Percentiles rank a stretch among this genome's conserved stretches.
phyloP scores from a whole-genome alignment of 495 filamentous ascomycete species.

The Pyronema domesticum region DNA sequence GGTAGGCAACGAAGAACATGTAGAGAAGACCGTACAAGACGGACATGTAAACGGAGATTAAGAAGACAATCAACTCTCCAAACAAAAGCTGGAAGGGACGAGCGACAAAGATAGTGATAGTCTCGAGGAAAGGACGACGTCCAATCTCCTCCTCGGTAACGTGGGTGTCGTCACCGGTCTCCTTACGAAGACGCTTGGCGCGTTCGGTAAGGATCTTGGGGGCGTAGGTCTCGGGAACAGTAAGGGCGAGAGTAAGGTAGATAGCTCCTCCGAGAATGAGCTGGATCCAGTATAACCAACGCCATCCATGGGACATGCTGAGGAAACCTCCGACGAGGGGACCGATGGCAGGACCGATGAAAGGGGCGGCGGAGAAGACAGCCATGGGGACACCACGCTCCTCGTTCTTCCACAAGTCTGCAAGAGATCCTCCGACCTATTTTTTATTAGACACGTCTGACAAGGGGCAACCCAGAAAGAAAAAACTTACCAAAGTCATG shows the following conservation, averaged over 20 bases:
- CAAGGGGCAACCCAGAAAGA: neutral
- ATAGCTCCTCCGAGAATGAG: constrained; percentile 48
- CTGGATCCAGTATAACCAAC: constrained; percentile 76
- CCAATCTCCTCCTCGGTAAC: constrained; percentile 63
- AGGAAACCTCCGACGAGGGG: constrained; percentile 64
- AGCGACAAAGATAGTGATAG: constrained; percentile 46
- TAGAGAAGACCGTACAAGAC: constrained; percentile 62
- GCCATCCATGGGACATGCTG: constrained; percentile 49
- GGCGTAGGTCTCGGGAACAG: constrained; percentile 64
- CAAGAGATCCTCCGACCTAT: constrained; percentile 53
- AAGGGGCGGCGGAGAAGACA: constrained; percentile 64
- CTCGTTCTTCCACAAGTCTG: constrained; percentile 60
- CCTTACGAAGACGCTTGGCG: constrained; percentile 48
- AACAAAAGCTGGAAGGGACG: constrained; percentile 69
- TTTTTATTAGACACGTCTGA: no score
- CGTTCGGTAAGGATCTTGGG: constrained; percentile 48
- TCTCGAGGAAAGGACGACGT: constrained; percentile 42
- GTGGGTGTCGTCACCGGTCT: constrained; percentile 42
- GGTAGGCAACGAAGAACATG: constrained; percentile 66
- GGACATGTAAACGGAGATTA: constrained; percentile 61
- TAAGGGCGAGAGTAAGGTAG: constrained; percentile 58
- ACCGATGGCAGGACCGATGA: constrained; percentile 54
- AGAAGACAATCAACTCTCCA: constrained; percentile 58
- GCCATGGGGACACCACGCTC: constrained; percentile 74
- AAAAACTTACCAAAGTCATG: constrained; percentile 44